These are phyloP conservation scores for Neocallimastix lanati DNA, from an alignment of 192 early-diverging fungal species.

Conservation along the genomic window DNA sequence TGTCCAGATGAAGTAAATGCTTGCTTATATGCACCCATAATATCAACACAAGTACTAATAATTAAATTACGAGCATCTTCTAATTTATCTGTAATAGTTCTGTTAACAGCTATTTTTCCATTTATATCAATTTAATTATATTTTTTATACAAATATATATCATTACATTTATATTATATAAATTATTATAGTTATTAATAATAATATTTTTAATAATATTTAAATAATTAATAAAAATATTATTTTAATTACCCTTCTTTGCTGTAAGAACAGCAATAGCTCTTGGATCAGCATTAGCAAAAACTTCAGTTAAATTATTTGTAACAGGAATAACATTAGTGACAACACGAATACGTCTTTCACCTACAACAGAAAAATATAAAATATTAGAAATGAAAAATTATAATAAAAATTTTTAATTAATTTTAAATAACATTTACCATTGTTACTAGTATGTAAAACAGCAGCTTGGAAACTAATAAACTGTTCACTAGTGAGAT, in stretches of 20 bases:
- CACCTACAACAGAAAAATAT: constrained; percentile 14
- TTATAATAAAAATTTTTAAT: too few species aligned
- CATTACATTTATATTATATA: too few species aligned
- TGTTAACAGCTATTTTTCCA: constrained; percentile 51
- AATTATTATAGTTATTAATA: too few species aligned
- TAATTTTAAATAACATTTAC: too few species aligned
- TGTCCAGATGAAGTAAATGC: constrained; percentile 57
- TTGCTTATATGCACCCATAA: constrained; percentile 77
- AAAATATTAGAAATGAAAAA: too few species aligned
- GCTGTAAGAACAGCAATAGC: constrained; percentile 64
- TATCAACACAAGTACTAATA: constrained; percentile 65
- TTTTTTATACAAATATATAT: background rate
- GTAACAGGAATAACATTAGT: constrained; percentile 79
- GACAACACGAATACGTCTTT: constrained; percentile 82
- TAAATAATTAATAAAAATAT: too few species aligned
- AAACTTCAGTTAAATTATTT: constrained; percentile 57
- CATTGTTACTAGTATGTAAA: constrained; percentile 69
- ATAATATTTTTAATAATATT: too few species aligned
- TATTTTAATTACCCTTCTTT: constrained; percentile 52
- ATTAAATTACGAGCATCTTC: constrained; percentile 90
- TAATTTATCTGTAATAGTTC: constrained; percentile 61
- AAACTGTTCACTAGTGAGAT: constrained; percentile 43
- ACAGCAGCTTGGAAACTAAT: constrained; percentile 92
- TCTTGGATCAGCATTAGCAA: constrained; percentile 61
- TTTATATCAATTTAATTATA: background rate